Evolutionary conservation across 805 yeast species (phyloP).

Genomic region (Groenewaldozyma salmanticensis): DNA sequence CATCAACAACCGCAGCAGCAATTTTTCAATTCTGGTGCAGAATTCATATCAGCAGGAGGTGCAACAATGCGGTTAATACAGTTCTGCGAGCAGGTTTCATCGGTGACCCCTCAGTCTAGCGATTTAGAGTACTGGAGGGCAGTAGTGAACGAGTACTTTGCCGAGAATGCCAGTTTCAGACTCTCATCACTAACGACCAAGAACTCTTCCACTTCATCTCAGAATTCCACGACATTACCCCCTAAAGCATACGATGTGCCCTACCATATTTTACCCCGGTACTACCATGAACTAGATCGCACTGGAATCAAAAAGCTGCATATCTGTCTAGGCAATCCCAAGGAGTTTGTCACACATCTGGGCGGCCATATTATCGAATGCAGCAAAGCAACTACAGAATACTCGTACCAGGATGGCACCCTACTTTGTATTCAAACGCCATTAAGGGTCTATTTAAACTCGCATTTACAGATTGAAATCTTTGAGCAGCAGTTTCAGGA

Average conservation of each 20-base stretch:
- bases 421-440: constrained; percentile 53
- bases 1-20: constrained; percentile 5
- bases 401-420: constrained; percentile 61
- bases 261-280: constrained; percentile 54
- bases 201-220: too few relatives aligned
- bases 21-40: not conserved
- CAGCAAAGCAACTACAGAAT: constrained; percentile 38
- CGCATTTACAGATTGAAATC: constrained; percentile 60
- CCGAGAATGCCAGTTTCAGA: constrained; percentile 40
- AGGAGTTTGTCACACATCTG: constrained; percentile 44
- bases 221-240: too few relatives aligned
- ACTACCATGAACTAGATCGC: constrained; percentile 42
- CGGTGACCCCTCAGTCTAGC: constrained; percentile 21
- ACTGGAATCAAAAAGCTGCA: constrained; percentile 46
- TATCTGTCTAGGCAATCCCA: constrained; percentile 34
- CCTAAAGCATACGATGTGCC: constrained; percentile 52
- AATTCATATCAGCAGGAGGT: constrained; percentile 21
- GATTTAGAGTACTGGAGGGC: constrained; percentile 42
- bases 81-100: constrained; percentile 38
- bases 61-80: constrained; percentile 44
- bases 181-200: constrained; percentile 34
- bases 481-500: constrained; percentile 48
- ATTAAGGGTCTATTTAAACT: constrained; percentile 51
- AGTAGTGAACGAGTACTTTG: constrained; percentile 41
- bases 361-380: constrained; percentile 48